A percentile compares a stretch with the other conserved stretches of the same genome.
These are phyloP conservation scores for Naematelia aurantialba DNA, from an alignment of 768 basidiomycete genomes.

Conservation along the genomic window DNA sequence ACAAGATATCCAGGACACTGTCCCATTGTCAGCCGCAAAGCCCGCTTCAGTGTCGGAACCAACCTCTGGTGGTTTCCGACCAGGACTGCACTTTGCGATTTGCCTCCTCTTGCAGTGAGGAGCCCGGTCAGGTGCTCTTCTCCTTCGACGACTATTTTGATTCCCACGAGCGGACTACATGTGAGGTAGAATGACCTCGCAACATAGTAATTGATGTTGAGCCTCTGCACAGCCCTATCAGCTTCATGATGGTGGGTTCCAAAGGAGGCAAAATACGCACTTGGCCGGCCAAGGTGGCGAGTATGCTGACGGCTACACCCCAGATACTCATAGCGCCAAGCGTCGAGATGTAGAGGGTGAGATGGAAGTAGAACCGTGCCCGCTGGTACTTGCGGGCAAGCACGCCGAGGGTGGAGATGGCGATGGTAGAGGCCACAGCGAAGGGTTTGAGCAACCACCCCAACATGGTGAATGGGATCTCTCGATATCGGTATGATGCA, in stretches of 20 bases:
- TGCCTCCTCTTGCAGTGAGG: slow-evolving; percentile 27
- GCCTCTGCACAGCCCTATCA: slow-evolving; percentile 49
- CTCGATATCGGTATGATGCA: too few relatives aligned
- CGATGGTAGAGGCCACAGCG: slow-evolving; percentile 37
- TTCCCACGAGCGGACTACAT: slow-evolving; percentile 62
- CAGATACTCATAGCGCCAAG: slow-evolving; percentile 68
- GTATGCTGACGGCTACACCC: slow-evolving; percentile 66
- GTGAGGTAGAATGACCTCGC: slow-evolving; percentile 77
- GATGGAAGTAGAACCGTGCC: slow-evolving; percentile 59
- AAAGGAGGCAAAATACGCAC: slow-evolving; percentile 10
- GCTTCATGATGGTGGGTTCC: neutral
- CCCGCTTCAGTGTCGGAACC: neutral
- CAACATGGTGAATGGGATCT: neutral
- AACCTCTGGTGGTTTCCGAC: slow-evolving; percentile 83
- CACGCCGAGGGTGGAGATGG: slow-evolving; percentile 41
- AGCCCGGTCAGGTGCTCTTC: slow-evolving; percentile 65
- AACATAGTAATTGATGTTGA: slow-evolving; percentile 77
- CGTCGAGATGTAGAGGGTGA: slow-evolving; percentile 68
- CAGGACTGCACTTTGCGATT: slow-evolving; percentile 58
- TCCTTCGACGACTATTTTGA: slow-evolving; percentile 76
- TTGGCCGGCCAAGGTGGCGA: slow-evolving; percentile 59
- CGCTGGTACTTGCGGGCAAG: slow-evolving; percentile 32
- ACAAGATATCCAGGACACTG: slow-evolving; percentile 58
- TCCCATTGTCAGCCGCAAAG: slow-evolving; percentile 2
- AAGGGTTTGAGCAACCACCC: slow-evolving; percentile 38